Evolutionary conservation across 352 stramenopile genomes (phyloP).

Genomic region (Vaucheria bursata): DNA sequence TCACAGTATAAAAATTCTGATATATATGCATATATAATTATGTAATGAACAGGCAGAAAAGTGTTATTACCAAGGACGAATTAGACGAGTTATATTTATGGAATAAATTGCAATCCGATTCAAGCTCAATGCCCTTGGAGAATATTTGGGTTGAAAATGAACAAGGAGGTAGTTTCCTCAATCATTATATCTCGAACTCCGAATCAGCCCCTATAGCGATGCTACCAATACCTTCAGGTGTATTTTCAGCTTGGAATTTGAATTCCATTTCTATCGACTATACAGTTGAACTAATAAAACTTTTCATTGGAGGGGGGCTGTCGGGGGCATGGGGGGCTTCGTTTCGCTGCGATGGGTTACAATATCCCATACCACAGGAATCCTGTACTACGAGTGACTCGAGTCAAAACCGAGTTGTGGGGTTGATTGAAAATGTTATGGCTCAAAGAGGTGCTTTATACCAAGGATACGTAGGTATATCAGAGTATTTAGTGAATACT

Average conservation of each 20-base stretch:
- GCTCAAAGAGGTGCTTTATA: conserved; percentile 12
- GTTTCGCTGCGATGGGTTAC: conserved; percentile 15
- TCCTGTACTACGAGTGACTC: neutral
- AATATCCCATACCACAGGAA: conserved; percentile 31
- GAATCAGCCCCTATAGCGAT: neutral
- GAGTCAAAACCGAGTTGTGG: neutral
- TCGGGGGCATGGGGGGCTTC: conserved; percentile 2
- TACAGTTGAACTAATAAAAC: neutral
- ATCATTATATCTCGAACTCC: conserved; percentile 20
- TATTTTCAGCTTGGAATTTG: conserved; percentile 25
- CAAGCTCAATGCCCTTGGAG: no score
- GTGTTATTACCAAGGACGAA: no score
- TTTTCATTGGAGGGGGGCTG: conserved; percentile 18
- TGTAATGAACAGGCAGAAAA: no score
- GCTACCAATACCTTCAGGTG: conserved; percentile 5
- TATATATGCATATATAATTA: no score
- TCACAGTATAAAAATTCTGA: no score
- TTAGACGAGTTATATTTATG: no score
- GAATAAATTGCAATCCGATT: no score
- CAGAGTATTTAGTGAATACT: conserved; percentile 18
- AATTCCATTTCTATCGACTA: neutral
- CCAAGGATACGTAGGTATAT: conserved; percentile 15
- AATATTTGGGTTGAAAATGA: no score
- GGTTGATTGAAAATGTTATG: conserved; percentile 22
- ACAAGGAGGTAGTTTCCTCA: conserved; percentile 15